Base-by-base conservation (phyloP, 495 filamentous ascomycete genomes). In the Cudoniella acicularis region DNA sequence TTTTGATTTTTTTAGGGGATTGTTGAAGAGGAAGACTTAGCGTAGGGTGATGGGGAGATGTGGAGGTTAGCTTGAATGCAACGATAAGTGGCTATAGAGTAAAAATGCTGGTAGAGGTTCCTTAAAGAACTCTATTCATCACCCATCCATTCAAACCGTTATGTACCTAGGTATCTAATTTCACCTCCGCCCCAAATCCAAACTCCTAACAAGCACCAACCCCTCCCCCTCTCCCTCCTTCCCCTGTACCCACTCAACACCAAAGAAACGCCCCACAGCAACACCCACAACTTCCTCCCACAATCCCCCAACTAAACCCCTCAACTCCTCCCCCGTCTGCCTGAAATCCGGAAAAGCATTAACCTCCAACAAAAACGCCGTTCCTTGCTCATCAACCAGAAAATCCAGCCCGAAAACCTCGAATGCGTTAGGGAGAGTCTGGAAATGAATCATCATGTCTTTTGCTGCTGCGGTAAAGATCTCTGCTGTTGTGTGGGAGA, bases 321-420 rank as follows among this genome's bases (percentile, higher is more conserved):
- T 85, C 57, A 90, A 70, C 49, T 86, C 82, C 10, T 82, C 84
- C 1, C 94, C 93, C 11, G 91, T 96, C 81, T 97, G 93, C 66
- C 72, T 83, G 66, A 97, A 97, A 72, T 98, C 94, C 47, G 94
- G 94, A 71, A 92, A 98, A 0, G 93, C 88, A 73, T 98, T 98
- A n/a, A 96, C 81, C 77, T 98, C 94, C 52, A 98, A 70, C 66
- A 98, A 71, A 79, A 82, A 96, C 20, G 84, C 81, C 2, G 57
- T 78, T 0, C 84, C 84, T 2, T 60, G 48, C 3, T 70, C 79
- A 69, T 92, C 90, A 11, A 96, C 85, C 60, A 98, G 64, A 68
- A 95, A 98, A 67, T 98, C 94, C 22, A 98, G 64, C 1, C 94
- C 94, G 67, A 88, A 98, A 21, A 96, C 72, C 78, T 98, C 94